Conservation (phyloP, 169 alveolate genomes). For the Babesia ovis region DNA sequence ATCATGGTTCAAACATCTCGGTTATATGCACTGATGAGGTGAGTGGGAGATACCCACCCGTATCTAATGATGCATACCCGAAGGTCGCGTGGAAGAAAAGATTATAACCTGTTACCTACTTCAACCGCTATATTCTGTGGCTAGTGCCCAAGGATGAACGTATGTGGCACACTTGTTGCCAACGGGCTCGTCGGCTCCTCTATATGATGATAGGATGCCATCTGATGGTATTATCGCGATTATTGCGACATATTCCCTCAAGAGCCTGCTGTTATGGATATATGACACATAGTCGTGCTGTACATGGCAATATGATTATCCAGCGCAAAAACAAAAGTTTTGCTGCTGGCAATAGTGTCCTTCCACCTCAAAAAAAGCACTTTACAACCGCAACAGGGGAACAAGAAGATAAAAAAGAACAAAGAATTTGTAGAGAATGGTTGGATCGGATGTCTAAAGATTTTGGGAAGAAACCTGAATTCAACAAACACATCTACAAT, state of each 20-base stretch:
- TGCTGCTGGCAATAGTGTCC: background rate
- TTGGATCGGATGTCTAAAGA: slow-evolving; percentile 5
- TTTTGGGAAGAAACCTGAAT: slow-evolving; percentile 53
- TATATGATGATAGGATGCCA: slow-evolving; percentile 31
- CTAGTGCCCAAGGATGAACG: slow-evolving; percentile 3
- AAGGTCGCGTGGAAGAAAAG: background rate
- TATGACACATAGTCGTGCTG: background rate
- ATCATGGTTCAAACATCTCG: slow-evolving; percentile 4
- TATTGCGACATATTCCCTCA: background rate
- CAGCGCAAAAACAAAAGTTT: background rate
- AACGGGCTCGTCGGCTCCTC: slow-evolving; percentile 3
- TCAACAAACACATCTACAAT: slow-evolving; percentile 39
- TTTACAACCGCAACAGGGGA: background rate
- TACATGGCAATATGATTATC: background rate
- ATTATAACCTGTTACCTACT: too few relatives aligned
- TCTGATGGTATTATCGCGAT: slow-evolving; percentile 8
- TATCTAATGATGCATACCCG: background rate
- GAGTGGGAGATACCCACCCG: slow-evolving; percentile 10
- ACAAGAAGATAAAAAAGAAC: background rate
- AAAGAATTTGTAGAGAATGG: background rate
- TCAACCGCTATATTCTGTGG: background rate
- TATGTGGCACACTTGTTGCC: slow-evolving; percentile 5
- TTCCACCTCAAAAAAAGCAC: slow-evolving; percentile 11
- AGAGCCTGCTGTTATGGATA: background rate
- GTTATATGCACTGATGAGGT: background rate